Conservation (phyloP, 805 yeast genomes). For the Cyberlindnera sargentensis region DNA sequence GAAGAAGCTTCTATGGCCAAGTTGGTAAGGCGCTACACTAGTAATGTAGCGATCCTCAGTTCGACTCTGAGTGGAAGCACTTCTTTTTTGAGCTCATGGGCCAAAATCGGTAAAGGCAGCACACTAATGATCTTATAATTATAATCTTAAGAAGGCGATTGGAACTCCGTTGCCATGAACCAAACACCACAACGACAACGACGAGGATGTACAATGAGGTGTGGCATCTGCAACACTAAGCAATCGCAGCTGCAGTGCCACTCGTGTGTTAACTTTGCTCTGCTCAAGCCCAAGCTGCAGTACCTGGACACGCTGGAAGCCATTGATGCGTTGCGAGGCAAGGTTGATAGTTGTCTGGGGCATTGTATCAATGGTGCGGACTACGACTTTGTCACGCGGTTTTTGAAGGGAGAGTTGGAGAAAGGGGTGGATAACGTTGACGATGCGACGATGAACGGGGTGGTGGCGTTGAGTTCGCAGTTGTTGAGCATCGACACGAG, state of each 20-base stretch:
- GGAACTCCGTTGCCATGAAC: too few relatives aligned
- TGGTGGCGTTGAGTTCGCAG: slow-evolving; percentile 20
- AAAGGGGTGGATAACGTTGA: slow-evolving; percentile 3
- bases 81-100: slow-evolving; percentile 13
- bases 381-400: slow-evolving; percentile 8
- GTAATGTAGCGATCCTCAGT: slow-evolving; percentile 79
- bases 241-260: slow-evolving; percentile 7
- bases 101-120: too few relatives aligned
- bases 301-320: slow-evolving; percentile 9
- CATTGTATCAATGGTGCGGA: slow-evolving; percentile 13
- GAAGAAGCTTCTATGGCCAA: slow-evolving; percentile 42
- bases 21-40: slow-evolving; percentile 81
- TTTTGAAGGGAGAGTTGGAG: slow-evolving; percentile 1
- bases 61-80: slow-evolving; percentile 66
- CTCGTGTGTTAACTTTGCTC: slow-evolving; percentile 9
- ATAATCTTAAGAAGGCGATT: too few relatives aligned
- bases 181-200: neutral
- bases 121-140: too few relatives aligned
- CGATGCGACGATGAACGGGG: slow-evolving; percentile 2
- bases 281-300: slow-evolving; percentile 11
- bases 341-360: slow-evolving; percentile 11
- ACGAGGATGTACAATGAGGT: slow-evolving; percentile 1
- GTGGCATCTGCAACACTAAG: slow-evolving; percentile 6
- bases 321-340: slow-evolving; percentile 1
- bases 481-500: slow-evolving; percentile 19